A percentile compares a stretch with the other conserved stretches of the same genome.
These are phyloP conservation scores for Umbelopsis sp. DNA, from an alignment of 192 early-diverging fungal genomes.

Conservation along the genomic window DNA sequence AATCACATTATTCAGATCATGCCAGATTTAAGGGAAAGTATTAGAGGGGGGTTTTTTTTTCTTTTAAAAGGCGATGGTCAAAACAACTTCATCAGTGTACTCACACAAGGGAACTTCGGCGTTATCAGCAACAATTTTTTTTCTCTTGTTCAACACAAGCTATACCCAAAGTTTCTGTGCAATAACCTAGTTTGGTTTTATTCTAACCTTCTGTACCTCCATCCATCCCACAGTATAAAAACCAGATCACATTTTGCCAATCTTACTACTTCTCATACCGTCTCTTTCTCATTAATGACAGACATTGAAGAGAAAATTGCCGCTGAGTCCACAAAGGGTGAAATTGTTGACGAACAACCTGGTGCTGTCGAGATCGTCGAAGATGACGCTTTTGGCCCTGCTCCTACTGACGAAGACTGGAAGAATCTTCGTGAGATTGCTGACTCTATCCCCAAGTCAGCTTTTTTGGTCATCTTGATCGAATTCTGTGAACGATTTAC, in stretches of 20 bases:
- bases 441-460: constrained; percentile 57
- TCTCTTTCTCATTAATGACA: background rate
- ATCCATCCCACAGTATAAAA: background rate
- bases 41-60: no score
- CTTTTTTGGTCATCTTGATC: constrained; percentile 54
- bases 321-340: background rate
- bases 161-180: background rate
- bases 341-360: background rate
- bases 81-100: no score
- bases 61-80: no score
- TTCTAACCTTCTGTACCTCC: background rate
- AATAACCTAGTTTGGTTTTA: background rate
- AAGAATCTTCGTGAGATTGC: constrained; percentile 52
- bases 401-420: constrained; percentile 61
- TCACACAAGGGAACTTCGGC: background rate
- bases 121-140: background rate
- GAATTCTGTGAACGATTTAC: constrained; percentile 69
- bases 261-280: background rate
- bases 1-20: no score
- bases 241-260: background rate
- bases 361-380: background rate
- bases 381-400: constrained; percentile 46
- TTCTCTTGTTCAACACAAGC: background rate
- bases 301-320: background rate
- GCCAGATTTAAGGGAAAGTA: no score